A percentile compares a stretch with the other conserved stretches of the same genome.
Evolutionary conservation across 345 rosid genomes (phyloP).

Genomic region (Chamaenerion angustifolium): DNA sequence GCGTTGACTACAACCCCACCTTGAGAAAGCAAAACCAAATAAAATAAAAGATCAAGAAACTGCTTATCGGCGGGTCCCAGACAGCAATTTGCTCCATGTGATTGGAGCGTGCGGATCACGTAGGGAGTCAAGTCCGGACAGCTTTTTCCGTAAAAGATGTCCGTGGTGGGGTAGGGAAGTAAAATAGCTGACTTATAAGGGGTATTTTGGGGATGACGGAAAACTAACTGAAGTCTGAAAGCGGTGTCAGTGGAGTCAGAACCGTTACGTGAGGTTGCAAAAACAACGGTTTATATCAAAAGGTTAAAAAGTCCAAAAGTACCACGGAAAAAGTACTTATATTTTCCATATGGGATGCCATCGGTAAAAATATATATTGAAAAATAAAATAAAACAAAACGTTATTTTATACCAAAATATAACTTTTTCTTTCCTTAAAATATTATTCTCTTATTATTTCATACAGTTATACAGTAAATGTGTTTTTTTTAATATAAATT

Average conservation of each 20-base stretch:
- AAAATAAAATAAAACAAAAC: too few relatives aligned
- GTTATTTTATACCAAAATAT: too few relatives aligned
- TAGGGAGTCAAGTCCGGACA: background rate
- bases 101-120: conserved; percentile 1
- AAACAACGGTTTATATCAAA: background rate
- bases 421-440: too few relatives aligned
- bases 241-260: background rate
- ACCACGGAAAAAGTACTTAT: conserved; percentile 12
- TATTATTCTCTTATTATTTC: too few relatives aligned
- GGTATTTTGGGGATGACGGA: background rate
- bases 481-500: too few relatives aligned
- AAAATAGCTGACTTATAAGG: background rate
- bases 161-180: background rate
- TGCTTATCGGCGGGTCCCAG: background rate
- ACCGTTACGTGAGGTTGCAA: conserved; percentile 2
- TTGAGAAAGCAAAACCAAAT: background rate
- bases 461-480: too few relatives aligned
- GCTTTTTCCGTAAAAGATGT: background rate
- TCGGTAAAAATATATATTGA: too few relatives aligned
- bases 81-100: background rate
- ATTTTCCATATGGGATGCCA: background rate
- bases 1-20: background rate
- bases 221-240: background rate
- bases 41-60: background rate
- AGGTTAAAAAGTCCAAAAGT: conserved; percentile 3